Percentiles rank a stretch among this genome's conserved stretches.
Evolutionary conservation across 2,329 filamentous ascomycete genomes (phyloP).

Genomic region (Knoxdaviesia capensis): DNA sequence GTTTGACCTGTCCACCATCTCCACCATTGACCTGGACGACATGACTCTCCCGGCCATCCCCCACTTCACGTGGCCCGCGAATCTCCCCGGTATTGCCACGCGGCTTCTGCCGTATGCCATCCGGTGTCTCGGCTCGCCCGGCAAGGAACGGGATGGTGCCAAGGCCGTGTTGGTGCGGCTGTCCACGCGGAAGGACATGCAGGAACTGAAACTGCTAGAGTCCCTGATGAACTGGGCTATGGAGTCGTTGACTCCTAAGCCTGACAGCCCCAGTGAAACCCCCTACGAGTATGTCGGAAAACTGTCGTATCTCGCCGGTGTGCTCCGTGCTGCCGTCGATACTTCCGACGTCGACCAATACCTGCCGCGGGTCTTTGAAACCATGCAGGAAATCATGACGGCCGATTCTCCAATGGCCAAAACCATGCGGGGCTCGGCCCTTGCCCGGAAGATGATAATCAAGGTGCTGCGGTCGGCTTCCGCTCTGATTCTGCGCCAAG

Average conservation of each 20-base stretch:
- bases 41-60: slow-evolving; percentile 19
- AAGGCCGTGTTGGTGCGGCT: slow-evolving; percentile 63
- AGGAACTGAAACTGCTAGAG: slow-evolving; percentile 48
- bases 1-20: slow-evolving; percentile 79
- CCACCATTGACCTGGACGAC: slow-evolving; percentile 32
- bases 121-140: slow-evolving; percentile 50
- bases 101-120: slow-evolving; percentile 53
- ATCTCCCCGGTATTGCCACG: slow-evolving; percentile 48
- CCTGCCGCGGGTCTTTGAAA: slow-evolving; percentile 43
- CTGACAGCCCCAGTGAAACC: slow-evolving; percentile 18
- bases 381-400: slow-evolving; percentile 38
- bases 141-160: slow-evolving; percentile 83
- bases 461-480: slow-evolving; percentile 67
- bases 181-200: slow-evolving; percentile 76
- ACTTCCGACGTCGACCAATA: slow-evolving; percentile 54
- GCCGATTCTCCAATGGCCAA: slow-evolving; percentile 25
- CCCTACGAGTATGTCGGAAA: slow-evolving; percentile 63
- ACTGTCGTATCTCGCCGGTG: slow-evolving; percentile 58
- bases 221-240: slow-evolving; percentile 54
- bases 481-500: slow-evolving; percentile 40
- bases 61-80: slow-evolving; percentile 32
- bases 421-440: slow-evolving; percentile 47
- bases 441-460: slow-evolving; percentile 63
- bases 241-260: slow-evolving; percentile 28
- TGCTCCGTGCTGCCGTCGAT: slow-evolving; percentile 48